Conservation (phyloP, 345 rosid genomes). For the Lepidium aucheri region DNA sequence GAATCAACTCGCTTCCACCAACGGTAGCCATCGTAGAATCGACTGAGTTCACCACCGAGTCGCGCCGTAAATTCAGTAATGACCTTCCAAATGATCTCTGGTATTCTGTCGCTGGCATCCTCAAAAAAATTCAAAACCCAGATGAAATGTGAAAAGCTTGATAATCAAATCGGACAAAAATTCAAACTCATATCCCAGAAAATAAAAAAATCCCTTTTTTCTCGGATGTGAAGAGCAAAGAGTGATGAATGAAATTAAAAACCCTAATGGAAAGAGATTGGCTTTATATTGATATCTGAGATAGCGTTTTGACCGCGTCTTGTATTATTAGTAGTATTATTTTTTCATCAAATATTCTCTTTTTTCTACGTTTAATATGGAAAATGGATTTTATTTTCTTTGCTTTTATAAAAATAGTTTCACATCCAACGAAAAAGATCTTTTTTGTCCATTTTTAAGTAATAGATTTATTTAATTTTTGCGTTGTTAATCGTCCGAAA, state of each 20-base stretch:
- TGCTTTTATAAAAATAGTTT: too few species aligned
- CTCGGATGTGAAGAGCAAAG: neutral
- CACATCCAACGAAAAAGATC: constrained; percentile 10
- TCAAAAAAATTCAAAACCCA: neutral
- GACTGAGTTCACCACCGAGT: constrained; percentile 27
- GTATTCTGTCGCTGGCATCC: constrained; percentile 52
- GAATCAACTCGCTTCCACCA: constrained; percentile 2
- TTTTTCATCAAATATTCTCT: neutral
- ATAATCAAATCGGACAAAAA: neutral
- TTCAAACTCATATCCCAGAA: neutral
- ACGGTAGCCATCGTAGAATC: constrained; percentile 5
- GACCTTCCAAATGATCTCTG: constrained; percentile 46
- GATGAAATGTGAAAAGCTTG: neutral
- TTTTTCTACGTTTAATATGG: constrained; percentile 2
- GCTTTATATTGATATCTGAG: constrained; percentile 2
- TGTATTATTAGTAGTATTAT: neutral
- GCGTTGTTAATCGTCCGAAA: constrained; percentile 12
- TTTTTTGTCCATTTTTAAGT: neutral
- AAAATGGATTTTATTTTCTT: neutral
- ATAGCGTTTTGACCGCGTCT: constrained; percentile 13
- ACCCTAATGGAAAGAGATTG: neutral
- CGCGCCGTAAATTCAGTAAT: constrained; percentile 38
- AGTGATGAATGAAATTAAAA: neutral
- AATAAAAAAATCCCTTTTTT: neutral
- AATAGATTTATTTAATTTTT: neutral